Percentiles rank a stretch among this genome's conserved stretches.
These are phyloP conservation scores for Scedosporium apiospermum DNA, from an alignment of 2,329 filamentous ascomycete genomes.

Conservation along the genomic window DNA sequence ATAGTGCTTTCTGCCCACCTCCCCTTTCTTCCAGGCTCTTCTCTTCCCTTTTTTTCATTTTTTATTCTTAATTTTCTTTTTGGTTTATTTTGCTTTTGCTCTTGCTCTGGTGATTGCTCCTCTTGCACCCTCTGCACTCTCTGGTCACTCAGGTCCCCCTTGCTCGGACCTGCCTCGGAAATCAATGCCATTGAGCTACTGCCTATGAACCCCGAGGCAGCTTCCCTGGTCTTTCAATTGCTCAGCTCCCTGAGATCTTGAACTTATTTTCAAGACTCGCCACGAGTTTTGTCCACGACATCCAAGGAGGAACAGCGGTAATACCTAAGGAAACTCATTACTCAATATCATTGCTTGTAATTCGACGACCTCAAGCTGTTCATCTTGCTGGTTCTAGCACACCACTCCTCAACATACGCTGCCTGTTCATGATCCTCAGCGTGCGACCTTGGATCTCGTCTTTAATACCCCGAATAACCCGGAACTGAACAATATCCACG, in stretches of 20 bases:
- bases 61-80: neutral
- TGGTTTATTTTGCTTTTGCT: neutral
- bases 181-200: too few species aligned
- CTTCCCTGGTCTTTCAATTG: too few species aligned
- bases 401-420: neutral
- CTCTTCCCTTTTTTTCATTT: neutral
- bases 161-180: too few species aligned
- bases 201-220: too few species aligned
- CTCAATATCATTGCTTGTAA: too few species aligned
- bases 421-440: neutral
- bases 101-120: neutral
- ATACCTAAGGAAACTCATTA: too few species aligned
- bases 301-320: too few species aligned
- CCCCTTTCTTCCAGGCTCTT: neutral
- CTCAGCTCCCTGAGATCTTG: too few species aligned
- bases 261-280: too few species aligned
- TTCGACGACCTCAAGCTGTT: too few species aligned
- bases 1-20: neutral
- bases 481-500: neutral
- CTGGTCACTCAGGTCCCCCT: too few species aligned
- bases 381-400: neutral
- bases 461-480: neutral
- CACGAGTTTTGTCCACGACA: too few species aligned
- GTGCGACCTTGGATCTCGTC: neutral
- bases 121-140: neutral